Conservation (phyloP, 208 protist species). For the Trypanosoma melophagium region DNA sequence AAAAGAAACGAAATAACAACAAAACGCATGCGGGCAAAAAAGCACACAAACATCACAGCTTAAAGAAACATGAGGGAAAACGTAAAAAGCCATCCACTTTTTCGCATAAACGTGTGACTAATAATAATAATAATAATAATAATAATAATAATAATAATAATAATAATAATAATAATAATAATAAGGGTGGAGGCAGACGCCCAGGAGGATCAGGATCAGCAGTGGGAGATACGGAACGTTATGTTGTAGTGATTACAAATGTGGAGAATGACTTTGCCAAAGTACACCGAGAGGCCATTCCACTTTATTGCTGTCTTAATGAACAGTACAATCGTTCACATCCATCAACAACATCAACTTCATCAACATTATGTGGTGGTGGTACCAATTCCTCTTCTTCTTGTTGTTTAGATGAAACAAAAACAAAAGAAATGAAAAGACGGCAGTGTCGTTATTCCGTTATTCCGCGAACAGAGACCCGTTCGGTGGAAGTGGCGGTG, state of each 20-base stretch:
- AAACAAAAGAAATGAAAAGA: slow-evolving; percentile 3
- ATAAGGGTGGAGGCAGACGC: background rate
- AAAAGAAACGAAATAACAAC: background rate
- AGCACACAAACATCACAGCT: background rate
- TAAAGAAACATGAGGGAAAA: background rate
- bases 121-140: background rate
- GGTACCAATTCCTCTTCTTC: too few relatives aligned
- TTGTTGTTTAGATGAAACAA: background rate
- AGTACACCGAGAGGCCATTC: slow-evolving; percentile 57
- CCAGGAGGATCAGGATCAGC: too few relatives aligned
- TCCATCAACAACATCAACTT: background rate
- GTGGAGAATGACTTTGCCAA: slow-evolving; percentile 83
- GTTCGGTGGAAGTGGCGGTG: slow-evolving; percentile 65
- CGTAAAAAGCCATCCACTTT: background rate
- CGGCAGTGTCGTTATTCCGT: slow-evolving; percentile 57
- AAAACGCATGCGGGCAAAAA: background rate
- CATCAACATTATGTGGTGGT: too few relatives aligned
- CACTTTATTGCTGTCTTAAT: slow-evolving; percentile 54
- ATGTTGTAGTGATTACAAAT: slow-evolving; percentile 81
- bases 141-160: slow-evolving; percentile 2
- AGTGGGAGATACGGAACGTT: slow-evolving; percentile 33
- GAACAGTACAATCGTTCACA: background rate
- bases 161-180: background rate
- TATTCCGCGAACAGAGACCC: slow-evolving; percentile 68
- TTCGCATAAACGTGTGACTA: background rate